Evolutionary conservation across 2,329 filamentous ascomycete genomes (phyloP).

Genomic region (Hawksworthiomyces lignivorus): DNA sequence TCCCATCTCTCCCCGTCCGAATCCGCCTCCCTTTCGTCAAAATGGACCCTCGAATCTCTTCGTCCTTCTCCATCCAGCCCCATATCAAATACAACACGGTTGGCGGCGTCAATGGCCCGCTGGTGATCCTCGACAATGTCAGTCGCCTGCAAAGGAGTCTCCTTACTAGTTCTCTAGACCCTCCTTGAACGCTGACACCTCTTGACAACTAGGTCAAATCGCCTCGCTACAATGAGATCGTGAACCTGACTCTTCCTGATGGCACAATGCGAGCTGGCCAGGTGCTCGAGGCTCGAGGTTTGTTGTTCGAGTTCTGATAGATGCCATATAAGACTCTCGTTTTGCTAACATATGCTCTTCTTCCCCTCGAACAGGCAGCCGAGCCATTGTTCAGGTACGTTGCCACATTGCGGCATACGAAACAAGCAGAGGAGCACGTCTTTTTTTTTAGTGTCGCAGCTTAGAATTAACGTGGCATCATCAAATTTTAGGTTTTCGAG

Average conservation of each 20-base stretch:
- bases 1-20: neutral
- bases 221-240: conserved; percentile 95
- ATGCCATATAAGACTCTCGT: too few relatives aligned
- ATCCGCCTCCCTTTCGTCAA: neutral
- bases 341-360: too few relatives aligned
- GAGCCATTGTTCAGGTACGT: conserved; percentile 86
- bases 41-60: conserved; percentile 53
- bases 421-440: neutral
- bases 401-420: neutral
- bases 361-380: conserved; percentile 70
- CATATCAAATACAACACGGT: conserved; percentile 94
- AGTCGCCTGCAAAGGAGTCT: too few relatives aligned
- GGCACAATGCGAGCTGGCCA: conserved; percentile 89
- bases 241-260: conserved; percentile 90
- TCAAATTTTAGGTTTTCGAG: conserved; percentile 77
- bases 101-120: conserved; percentile 91
- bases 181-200: too few relatives aligned
- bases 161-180: too few relatives aligned
- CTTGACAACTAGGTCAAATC: conserved; percentile 87
- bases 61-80: conserved; percentile 52
- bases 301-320: conserved; percentile 16
- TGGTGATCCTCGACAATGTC: conserved; percentile 97
- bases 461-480: conserved; percentile 19
- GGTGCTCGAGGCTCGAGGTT: conserved; percentile 94
- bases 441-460: conserved; percentile 5